Conservation (phyloP, 1,284 basidiomycete genomes). For the Ustilago trichophora region DNA sequence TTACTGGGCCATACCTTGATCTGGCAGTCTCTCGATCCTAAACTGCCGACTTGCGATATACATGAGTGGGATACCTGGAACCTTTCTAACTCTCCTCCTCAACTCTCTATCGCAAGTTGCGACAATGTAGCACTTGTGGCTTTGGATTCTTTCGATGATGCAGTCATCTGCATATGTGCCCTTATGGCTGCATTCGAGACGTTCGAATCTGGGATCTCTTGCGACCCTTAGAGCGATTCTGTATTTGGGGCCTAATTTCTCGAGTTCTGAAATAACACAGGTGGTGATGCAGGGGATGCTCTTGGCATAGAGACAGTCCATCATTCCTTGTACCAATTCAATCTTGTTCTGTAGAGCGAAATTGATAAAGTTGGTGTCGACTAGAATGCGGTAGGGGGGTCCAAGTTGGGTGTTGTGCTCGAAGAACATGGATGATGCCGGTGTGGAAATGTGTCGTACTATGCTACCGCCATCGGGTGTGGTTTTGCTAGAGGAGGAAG, state of each 20-base stretch:
- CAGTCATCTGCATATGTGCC: conserved; percentile 99
- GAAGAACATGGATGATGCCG: conserved; percentile 86
- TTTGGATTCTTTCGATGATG: conserved; percentile 90
- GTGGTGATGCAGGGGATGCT: conserved; percentile 98
- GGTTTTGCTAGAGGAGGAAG: neutral
- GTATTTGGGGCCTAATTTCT: conserved; percentile 95
- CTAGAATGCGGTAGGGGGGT: conserved; percentile 94
- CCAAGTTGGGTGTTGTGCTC: conserved; percentile 95
- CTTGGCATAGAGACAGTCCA: conserved; percentile 99
- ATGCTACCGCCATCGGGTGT: conserved; percentile 48
- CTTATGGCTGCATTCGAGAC: conserved; percentile 86
- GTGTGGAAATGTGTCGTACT: conserved; percentile 51
- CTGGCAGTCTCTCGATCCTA: conserved; percentile 62
- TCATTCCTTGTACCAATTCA: conserved; percentile 96
- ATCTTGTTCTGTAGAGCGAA: conserved; percentile 98
- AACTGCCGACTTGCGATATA: conserved; percentile 63
- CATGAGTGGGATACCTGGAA: conserved; percentile 65
- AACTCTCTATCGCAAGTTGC: conserved; percentile 98
- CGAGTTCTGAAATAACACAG: conserved; percentile 96
- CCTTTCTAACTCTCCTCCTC: conserved; percentile 86
- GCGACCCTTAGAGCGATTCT: conserved; percentile 94
- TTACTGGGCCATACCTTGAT: conserved; percentile 61
- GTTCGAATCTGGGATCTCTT: conserved; percentile 94
- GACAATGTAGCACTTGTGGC: conserved; percentile 96
- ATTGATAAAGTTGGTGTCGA: conserved; percentile 99